Percentiles rank a stretch among this genome's conserved stretches.
Conservation (phyloP, 2,329 filamentous ascomycete genomes). For the Arthrocladium fulminans region DNA sequence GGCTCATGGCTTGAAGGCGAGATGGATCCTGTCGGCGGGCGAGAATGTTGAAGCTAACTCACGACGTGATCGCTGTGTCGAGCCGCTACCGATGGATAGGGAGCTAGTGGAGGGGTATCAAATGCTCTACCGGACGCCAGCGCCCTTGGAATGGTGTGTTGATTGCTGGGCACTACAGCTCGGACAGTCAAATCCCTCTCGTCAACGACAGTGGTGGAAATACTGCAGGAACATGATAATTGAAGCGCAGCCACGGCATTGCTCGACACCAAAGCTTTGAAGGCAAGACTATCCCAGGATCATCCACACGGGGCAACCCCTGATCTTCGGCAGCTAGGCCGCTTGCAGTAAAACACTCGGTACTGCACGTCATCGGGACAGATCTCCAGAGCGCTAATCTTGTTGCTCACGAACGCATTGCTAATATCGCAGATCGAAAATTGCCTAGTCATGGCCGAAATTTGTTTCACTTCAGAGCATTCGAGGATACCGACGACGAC, state of each 20-base stretch:
- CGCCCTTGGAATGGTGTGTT: neutral
- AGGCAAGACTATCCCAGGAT: neutral
- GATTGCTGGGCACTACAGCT: neutral
- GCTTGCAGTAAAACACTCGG: neutral
- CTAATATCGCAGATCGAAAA: neutral
- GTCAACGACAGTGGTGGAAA: neutral
- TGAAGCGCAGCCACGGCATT: neutral
- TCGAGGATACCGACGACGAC: no score
- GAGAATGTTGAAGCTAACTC: neutral
- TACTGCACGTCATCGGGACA: neutral
- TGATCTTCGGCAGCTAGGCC: neutral
- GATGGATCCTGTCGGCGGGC: neutral
- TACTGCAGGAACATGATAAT: neutral
- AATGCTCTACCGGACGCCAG: neutral
- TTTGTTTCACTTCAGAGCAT: no score
- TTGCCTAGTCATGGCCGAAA: neutral
- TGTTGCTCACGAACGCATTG: neutral
- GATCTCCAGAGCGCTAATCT: neutral
- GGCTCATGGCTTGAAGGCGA: conserved; percentile 16
- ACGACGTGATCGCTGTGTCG: neutral
- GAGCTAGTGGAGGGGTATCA: neutral
- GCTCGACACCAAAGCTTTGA: neutral
- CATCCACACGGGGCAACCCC: neutral
- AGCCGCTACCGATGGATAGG: neutral
- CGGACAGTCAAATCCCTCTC: neutral